phyloP scores from a whole-genome alignment of 768 basidiomycete species.

The Trametes meyenii region DNA sequence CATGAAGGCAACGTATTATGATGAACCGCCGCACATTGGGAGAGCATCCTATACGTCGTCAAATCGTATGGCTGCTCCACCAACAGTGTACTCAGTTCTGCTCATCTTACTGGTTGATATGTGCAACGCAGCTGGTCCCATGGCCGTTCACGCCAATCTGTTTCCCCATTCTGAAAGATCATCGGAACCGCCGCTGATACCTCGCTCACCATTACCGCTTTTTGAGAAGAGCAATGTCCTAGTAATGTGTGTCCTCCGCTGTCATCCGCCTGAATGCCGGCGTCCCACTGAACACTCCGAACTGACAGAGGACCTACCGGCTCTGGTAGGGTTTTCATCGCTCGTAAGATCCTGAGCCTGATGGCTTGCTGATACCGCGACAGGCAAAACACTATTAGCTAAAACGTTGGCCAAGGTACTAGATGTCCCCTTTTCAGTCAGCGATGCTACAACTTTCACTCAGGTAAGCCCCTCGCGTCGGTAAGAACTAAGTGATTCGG shows the following conservation, averaged over 20 bases:
- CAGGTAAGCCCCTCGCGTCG: conserved; percentile 51
- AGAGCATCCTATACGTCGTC: not conserved
- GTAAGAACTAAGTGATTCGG: not conserved
- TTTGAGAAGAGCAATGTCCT: conserved; percentile 98
- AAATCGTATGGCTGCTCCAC: conserved; percentile 1
- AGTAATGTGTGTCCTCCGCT: conserved; percentile 63
- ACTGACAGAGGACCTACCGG: conserved; percentile 74
- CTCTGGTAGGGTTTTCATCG: conserved; percentile 54
- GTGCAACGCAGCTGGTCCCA: not conserved
- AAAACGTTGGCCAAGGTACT: conserved; percentile 88
- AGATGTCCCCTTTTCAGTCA: conserved; percentile 92
- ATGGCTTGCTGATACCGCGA: not conserved
- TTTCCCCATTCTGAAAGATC: not conserved
- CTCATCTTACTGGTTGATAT: not conserved
- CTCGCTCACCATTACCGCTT: conserved; percentile 51
- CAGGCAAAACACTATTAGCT: conserved; percentile 90
- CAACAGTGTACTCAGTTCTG: not conserved
- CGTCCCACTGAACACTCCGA: conserved; percentile 27
- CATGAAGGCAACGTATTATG: conserved; percentile 34
- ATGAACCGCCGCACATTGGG: conserved; percentile 28
- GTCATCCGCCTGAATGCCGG: no score
- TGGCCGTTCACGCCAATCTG: not conserved
- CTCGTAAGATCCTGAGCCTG: not conserved
- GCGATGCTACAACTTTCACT: conserved; percentile 93
- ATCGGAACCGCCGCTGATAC: conserved; percentile 35